Evolutionary conservation across 257 asterid species (phyloP).

Genomic region (Solanum paucissectum): DNA sequence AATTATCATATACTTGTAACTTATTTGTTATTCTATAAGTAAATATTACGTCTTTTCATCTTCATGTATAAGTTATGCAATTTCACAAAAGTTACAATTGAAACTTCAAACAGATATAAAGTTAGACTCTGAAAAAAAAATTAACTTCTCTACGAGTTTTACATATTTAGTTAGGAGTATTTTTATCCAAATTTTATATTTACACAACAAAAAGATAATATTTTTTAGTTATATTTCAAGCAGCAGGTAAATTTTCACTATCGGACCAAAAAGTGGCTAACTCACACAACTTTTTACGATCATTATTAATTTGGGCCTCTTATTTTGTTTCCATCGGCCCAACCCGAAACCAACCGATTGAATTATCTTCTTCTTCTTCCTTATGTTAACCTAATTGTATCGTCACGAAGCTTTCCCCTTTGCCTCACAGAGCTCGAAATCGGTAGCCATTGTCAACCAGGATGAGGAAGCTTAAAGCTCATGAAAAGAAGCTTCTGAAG

Average conservation of each 20-base stretch:
- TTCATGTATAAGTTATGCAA: neutral
- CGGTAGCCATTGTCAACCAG: neutral
- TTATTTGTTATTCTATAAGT: neutral
- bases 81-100: neutral
- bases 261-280: neutral
- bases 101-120: too few relatives aligned
- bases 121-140: neutral
- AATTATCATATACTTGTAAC: neutral
- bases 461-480: conserved; percentile 86
- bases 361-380: neutral
- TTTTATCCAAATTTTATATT: too few relatives aligned
- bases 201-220: too few relatives aligned
- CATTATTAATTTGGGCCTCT: neutral
- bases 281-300: neutral
- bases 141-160: too few relatives aligned
- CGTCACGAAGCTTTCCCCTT: neutral
- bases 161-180: too few relatives aligned
- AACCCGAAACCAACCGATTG: neutral
- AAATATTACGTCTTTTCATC: neutral
- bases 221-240: neutral
- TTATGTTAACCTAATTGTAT: neutral
- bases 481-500: conserved; percentile 76
- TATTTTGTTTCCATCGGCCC: neutral
- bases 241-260: neutral
- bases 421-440: neutral